Percentiles rank a stretch among this genome's conserved stretches.
These are phyloP conservation scores for Rhynchospora pubera DNA, from an alignment of 176 grass and related monocot genomes.

Conservation along the genomic window DNA sequence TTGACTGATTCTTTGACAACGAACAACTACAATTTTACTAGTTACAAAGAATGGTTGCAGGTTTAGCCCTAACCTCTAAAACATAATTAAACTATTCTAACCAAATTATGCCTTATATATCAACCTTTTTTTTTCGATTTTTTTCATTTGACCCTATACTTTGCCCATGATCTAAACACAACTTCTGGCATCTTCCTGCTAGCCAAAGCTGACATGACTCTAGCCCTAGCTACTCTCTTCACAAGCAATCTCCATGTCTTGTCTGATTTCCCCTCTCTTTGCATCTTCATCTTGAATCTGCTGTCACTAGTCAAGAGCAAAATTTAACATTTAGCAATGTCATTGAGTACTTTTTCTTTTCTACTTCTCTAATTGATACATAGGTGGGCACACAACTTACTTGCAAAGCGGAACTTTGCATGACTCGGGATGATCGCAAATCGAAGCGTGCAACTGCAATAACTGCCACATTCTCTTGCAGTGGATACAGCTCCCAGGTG, in stretches of 20 bases:
- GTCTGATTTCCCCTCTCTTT: slow-evolving; percentile 45
- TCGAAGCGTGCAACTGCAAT: slow-evolving; percentile 57
- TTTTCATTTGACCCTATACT: slow-evolving; percentile 13
- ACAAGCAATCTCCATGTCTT: slow-evolving; percentile 60
- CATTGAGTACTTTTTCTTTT: neutral
- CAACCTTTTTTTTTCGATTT: neutral
- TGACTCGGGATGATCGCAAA: slow-evolving; percentile 37
- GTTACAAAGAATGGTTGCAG: neutral
- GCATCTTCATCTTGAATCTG: slow-evolving; percentile 43
- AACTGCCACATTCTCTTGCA: slow-evolving; percentile 81
- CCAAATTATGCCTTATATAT: neutral
- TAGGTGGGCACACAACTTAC: slow-evolving; percentile 25
- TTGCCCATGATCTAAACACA: slow-evolving; percentile 30
- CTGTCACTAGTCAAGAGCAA: slow-evolving; percentile 10
- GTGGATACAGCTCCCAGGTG: slow-evolving; percentile 41
- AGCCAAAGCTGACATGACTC: slow-evolving; percentile 41
- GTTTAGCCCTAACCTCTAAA: neutral
- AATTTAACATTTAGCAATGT: neutral
- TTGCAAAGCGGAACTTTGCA: slow-evolving; percentile 71
- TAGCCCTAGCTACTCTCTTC: slow-evolving; percentile 46
- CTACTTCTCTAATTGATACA: neutral
- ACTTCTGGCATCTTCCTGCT: slow-evolving; percentile 24
- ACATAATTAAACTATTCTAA: neutral
- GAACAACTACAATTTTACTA: neutral
- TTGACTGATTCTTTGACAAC: neutral